A percentile compares a stretch with the other conserved stretches of the same genome.
These are phyloP conservation scores for Syncephalastrum sp. DNA, from an alignment of 371 early-diverging fungal genomes.

Conservation along the genomic window DNA sequence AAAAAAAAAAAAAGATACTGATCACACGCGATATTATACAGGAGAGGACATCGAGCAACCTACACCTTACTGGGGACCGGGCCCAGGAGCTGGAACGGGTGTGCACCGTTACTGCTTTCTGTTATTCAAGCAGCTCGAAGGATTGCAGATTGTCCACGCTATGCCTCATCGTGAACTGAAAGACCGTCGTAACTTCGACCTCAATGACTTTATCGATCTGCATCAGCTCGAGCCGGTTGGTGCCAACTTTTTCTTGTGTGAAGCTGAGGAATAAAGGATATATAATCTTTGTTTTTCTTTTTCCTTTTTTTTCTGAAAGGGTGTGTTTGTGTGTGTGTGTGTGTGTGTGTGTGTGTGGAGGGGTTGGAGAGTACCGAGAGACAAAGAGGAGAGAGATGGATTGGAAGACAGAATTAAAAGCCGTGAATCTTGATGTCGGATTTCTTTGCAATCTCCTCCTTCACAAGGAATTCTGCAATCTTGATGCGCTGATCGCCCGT, in stretches of 20 bases:
- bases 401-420: conserved; percentile 20
- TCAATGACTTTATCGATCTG: conserved; percentile 42
- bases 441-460: conserved; percentile 81
- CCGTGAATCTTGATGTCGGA: conserved; percentile 93
- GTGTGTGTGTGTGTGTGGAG: no score
- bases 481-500: conserved; percentile 94
- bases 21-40: background rate
- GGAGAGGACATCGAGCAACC: conserved; percentile 13
- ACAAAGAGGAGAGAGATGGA: background rate
- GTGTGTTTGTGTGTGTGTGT: no score
- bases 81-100: conserved; percentile 55
- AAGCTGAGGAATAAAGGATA: background rate
- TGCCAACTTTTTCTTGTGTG: conserved; percentile 53
- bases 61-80: conserved; percentile 57
- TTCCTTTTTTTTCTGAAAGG: no score
- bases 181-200: conserved; percentile 48
- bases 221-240: conserved; percentile 51
- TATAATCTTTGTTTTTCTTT: no score
- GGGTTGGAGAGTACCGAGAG: no score
- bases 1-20: background rate
- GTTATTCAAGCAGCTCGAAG: conserved; percentile 51
- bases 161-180: conserved; percentile 25
- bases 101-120: conserved; percentile 66
- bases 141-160: conserved; percentile 17
- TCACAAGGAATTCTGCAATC: conserved; percentile 75